A percentile compares a stretch with the other conserved stretches of the same genome.
These are phyloP conservation scores for Tetrahymena thermophila DNA, from an alignment of 73 alveolate genomes.

Conservation along the genomic window DNA sequence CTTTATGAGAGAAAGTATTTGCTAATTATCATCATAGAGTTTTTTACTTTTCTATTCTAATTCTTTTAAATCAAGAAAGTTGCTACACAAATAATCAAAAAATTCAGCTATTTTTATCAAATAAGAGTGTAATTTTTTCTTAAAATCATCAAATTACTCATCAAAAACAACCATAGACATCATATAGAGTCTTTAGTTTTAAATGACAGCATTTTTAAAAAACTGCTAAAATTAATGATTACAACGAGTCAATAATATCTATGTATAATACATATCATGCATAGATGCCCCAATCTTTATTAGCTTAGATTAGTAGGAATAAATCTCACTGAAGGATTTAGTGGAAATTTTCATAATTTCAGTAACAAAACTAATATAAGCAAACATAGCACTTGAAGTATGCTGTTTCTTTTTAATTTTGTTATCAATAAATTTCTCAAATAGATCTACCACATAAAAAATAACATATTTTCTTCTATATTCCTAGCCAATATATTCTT, in stretches of 20 bases:
- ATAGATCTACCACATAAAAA: neutral
- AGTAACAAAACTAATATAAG: neutral
- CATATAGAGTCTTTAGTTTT: neutral
- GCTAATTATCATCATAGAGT: neutral
- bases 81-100: neutral
- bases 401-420: neutral
- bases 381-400: neutral
- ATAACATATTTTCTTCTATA: neutral
- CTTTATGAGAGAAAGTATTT: neutral
- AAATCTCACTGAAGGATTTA: neutral
- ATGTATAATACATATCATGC: neutral
- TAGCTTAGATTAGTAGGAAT: neutral
- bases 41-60: neutral
- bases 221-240: neutral
- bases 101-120: neutral
- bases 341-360: neutral
- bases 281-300: neutral
- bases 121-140: neutral
- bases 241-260: neutral
- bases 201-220: neutral
- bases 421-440: neutral
- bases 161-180: neutral
- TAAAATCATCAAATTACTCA: neutral
- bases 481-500: neutral
- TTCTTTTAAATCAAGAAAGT: neutral